Conservation (phyloP, 306 rosid species). For the Begonia peltatifolia region DNA sequence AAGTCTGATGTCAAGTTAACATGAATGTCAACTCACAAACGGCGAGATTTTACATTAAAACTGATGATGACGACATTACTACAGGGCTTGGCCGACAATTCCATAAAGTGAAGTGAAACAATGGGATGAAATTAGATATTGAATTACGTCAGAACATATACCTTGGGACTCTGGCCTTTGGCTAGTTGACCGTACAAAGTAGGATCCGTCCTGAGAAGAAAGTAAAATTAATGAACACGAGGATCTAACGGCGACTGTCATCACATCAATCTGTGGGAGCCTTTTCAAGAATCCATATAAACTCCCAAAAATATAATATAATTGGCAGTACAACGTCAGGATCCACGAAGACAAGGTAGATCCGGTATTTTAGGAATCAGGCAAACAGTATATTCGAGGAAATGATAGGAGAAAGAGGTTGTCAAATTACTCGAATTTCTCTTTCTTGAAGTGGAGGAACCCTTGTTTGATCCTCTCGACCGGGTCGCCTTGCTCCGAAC, state of each 20-base stretch:
- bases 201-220: conserved; percentile 50
- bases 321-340: not conserved
- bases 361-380: conserved; percentile 2
- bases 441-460: conserved; percentile 47
- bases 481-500: conserved; percentile 20
- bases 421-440: conserved; percentile 54
- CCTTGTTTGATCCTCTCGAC: conserved; percentile 66
- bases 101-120: no score
- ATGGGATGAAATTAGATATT: not conserved
- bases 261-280: not conserved
- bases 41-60: not conserved
- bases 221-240: no score
- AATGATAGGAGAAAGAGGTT: not conserved
- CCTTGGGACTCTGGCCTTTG: conserved; percentile 88
- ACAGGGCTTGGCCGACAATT: no score
- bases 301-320: not conserved
- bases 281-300: not conserved
- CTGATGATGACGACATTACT: no score
- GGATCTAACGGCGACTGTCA: no score
- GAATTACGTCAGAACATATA: conserved; percentile 8
- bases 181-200: conserved; percentile 55
- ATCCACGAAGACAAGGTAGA: conserved; percentile 4
- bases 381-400: conserved; percentile 16
- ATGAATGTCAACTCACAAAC: not conserved
- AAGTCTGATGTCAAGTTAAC: no score